phyloP scores from a whole-genome alignment of 768 basidiomycete genomes.

The Suillus clintonianus region DNA sequence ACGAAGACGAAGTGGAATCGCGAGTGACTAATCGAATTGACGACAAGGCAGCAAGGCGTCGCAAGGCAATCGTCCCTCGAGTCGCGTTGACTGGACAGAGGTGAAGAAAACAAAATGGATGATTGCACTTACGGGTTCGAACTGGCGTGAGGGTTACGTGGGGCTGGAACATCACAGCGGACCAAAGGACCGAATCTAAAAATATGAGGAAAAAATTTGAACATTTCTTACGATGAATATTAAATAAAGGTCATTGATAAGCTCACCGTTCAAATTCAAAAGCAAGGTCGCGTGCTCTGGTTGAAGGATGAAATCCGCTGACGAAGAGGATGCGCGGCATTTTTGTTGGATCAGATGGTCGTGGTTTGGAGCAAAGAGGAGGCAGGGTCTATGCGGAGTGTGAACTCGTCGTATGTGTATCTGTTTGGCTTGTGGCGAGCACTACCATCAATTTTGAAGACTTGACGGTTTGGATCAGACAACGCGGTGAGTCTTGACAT shows the following conservation, averaged over 20 bases:
- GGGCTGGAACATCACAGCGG: constrained; percentile 89
- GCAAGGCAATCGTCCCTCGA: constrained; percentile 31
- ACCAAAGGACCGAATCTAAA: constrained; percentile 77
- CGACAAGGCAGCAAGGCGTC: constrained; percentile 23
- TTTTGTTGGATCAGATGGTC: constrained; percentile 8
- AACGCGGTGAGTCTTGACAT: neutral
- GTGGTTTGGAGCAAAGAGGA: constrained; percentile 26
- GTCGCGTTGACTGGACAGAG: constrained; percentile 39
- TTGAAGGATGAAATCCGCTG: constrained; percentile 81
- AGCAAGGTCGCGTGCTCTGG: constrained; percentile 81
- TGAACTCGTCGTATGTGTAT: constrained; percentile 26
- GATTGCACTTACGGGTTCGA: constrained; percentile 77
- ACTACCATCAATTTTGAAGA: constrained; percentile 3
- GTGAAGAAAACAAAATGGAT: constrained; percentile 23
- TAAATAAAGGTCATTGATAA: neutral
- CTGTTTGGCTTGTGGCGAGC: constrained; percentile 41
- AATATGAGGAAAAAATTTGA: constrained; percentile 6
- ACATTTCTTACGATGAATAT: constrained; percentile 6
- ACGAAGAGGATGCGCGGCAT: constrained; percentile 89
- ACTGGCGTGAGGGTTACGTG: constrained; percentile 72
- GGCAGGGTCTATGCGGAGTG: constrained; percentile 27
- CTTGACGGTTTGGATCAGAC: neutral
- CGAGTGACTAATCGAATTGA: constrained; percentile 32
- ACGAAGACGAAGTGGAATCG: constrained; percentile 32
- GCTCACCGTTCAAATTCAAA: constrained; percentile 84